phyloP scores from a whole-genome alignment of 2,329 filamentous ascomycete genomes.

The Cladosporium sp. region DNA sequence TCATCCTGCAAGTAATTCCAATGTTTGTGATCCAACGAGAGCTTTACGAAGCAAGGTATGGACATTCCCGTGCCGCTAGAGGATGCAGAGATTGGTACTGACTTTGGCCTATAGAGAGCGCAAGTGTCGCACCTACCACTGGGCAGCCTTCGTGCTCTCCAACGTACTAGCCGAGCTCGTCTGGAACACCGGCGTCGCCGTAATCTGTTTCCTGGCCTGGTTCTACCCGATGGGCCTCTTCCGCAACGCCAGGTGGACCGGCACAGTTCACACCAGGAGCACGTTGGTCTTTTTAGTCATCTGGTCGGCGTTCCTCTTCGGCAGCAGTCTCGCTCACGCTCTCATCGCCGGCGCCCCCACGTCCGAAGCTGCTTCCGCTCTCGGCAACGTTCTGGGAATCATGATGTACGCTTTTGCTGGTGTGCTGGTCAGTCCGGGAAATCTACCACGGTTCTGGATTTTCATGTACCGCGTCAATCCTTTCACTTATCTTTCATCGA shows the following conservation, averaged over 20 bases:
- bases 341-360: constrained; percentile 64
- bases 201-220: constrained; percentile 56
- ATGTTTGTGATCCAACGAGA: constrained; percentile 52
- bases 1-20: constrained; percentile 54
- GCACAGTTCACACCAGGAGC: constrained; percentile 16
- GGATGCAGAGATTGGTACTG: neutral
- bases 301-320: constrained; percentile 63
- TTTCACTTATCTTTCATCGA: constrained; percentile 55
- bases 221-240: constrained; percentile 50
- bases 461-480: constrained; percentile 67
- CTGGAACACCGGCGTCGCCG: constrained; percentile 53
- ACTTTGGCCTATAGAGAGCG: constrained; percentile 41
- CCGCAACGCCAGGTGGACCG: constrained; percentile 49
- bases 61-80: no score
- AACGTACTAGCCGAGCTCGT: constrained; percentile 68
- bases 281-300: constrained; percentile 58
- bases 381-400: constrained; percentile 41
- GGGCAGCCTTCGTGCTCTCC: constrained; percentile 65
- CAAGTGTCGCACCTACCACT: constrained; percentile 65
- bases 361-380: constrained; percentile 59
- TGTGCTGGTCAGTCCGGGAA: constrained; percentile 53
- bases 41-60: constrained; percentile 46
- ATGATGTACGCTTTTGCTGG: constrained; percentile 44
- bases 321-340: constrained; percentile 68
- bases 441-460: constrained; percentile 65